Evolutionary conservation across 768 basidiomycete species (phyloP).

Genomic region (Chalciporus pseudorubinellus): DNA sequence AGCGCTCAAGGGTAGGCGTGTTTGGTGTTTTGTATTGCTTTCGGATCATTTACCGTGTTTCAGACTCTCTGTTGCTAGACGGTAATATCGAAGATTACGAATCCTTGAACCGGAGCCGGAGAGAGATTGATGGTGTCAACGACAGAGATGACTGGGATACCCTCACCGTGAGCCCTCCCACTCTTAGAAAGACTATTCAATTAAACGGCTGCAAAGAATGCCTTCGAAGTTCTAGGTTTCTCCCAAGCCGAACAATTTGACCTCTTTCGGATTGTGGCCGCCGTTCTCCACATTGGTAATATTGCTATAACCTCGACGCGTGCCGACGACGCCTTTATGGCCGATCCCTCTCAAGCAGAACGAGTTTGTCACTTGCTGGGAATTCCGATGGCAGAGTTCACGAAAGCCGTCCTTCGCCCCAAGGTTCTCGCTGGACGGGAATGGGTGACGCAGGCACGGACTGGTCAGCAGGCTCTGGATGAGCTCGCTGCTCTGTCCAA

Average conservation of each 20-base stretch:
- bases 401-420: conserved; percentile 82
- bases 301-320: conserved; percentile 77
- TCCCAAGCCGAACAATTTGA: conserved; percentile 80
- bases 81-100: conserved; percentile 80
- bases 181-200: neutral
- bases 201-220: conserved; percentile 45
- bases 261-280: conserved; percentile 90
- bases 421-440: conserved; percentile 92
- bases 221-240: conserved; percentile 90
- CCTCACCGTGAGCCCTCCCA: conserved; percentile 52
- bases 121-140: conserved; percentile 94
- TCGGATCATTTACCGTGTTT: conserved; percentile 9
- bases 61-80: conserved; percentile 73
- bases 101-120: conserved; percentile 84
- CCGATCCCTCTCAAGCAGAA: conserved; percentile 81
- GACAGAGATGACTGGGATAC: conserved; percentile 85
- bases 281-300: conserved; percentile 94
- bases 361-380: conserved; percentile 90
- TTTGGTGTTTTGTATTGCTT: neutral
- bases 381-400: conserved; percentile 83
- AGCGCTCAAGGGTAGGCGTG: conserved; percentile 58
- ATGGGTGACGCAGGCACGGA: conserved; percentile 94
- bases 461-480: conserved; percentile 86
- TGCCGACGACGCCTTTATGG: conserved; percentile 76
- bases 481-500: conserved; percentile 91